These are phyloP conservation scores for Bruguiera hainesii DNA, from an alignment of 441 rosid genomes.

Conservation along the genomic window DNA sequence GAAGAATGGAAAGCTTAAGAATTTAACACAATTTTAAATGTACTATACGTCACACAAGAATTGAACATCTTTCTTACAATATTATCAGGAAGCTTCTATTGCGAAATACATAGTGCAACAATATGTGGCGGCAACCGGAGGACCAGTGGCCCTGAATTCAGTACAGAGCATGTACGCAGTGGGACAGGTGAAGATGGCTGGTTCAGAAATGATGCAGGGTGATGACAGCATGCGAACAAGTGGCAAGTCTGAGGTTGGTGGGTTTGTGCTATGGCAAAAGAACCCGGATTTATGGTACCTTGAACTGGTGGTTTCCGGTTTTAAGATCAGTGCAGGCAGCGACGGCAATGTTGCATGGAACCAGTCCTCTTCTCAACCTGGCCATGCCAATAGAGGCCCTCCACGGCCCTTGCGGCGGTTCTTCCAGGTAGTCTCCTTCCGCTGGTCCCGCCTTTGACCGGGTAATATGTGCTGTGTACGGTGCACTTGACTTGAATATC, in stretches of 20 bases:
- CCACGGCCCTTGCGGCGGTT: slow-evolving; percentile 86
- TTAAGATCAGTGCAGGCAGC: slow-evolving; percentile 85
- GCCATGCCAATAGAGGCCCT: slow-evolving; percentile 72
- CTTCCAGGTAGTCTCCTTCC: slow-evolving; percentile 56
- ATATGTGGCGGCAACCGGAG: slow-evolving; percentile 82
- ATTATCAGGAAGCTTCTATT: slow-evolving; percentile 65
- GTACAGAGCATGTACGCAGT: slow-evolving; percentile 79
- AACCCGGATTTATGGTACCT: slow-evolving; percentile 86
- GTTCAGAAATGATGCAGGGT: slow-evolving; percentile 64
- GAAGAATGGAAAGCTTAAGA: no score
- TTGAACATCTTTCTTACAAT: not conserved
- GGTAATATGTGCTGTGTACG: no score
- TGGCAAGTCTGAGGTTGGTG: slow-evolving; percentile 69
- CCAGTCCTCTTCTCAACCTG: slow-evolving; percentile 81
- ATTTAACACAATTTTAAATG: no score
- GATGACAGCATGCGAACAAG: slow-evolving; percentile 41
- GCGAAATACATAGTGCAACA: slow-evolving; percentile 89
- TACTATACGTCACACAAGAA: not conserved
- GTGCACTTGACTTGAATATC: no score
- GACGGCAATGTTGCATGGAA: slow-evolving; percentile 92
- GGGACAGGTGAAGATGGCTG: slow-evolving; percentile 84
- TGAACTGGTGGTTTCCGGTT: slow-evolving; percentile 80
- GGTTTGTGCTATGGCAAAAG: slow-evolving; percentile 89
- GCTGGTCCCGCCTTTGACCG: no score
- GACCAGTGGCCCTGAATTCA: slow-evolving; percentile 50